These are phyloP conservation scores for Solioccasus polychromus DNA, from an alignment of 768 basidiomycete genomes.

Conservation along the genomic window DNA sequence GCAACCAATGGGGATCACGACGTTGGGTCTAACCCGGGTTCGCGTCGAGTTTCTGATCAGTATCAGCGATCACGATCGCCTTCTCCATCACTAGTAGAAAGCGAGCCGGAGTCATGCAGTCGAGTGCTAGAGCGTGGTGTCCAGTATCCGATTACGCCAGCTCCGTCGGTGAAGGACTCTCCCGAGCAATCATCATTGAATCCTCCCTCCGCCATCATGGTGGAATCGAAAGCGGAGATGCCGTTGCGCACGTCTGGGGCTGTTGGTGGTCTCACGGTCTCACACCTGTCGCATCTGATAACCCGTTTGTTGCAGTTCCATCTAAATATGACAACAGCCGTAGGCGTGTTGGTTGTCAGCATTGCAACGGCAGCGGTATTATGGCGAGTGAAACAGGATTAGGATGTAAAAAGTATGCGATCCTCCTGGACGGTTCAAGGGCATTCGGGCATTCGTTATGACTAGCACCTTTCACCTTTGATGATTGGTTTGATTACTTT, in stretches of 20 bases:
- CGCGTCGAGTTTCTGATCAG: slow-evolving; percentile 24
- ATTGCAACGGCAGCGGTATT: slow-evolving; percentile 71
- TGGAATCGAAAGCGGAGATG: slow-evolving; percentile 18
- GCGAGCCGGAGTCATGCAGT: slow-evolving; percentile 27
- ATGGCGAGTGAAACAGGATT: slow-evolving; percentile 61
- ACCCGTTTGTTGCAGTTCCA: slow-evolving; percentile 27
- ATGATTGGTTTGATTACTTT: slow-evolving; percentile 28
- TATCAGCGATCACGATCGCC: slow-evolving; percentile 27
- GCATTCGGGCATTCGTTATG: slow-evolving; percentile 13
- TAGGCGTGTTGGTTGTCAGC: slow-evolving; percentile 63
- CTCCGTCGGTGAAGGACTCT: slow-evolving; percentile 29
- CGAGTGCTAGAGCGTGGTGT: slow-evolving; percentile 15
- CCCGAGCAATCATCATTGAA: slow-evolving; percentile 21
- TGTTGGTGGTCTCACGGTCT: slow-evolving; percentile 28
- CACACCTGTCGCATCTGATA: slow-evolving; percentile 13
- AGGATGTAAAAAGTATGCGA: slow-evolving; percentile 13
- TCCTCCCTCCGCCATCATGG: slow-evolving; percentile 1
- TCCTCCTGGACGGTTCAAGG: slow-evolving; percentile 17
- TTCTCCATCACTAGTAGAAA: slow-evolving; percentile 30
- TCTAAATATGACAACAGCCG: slow-evolving; percentile 43
- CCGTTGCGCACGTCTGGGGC: slow-evolving; percentile 20
- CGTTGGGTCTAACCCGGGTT: slow-evolving; percentile 16
- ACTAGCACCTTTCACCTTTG: slow-evolving; percentile 5
- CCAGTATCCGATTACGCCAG: slow-evolving; percentile 32
- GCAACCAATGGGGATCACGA: slow-evolving; percentile 17